These are phyloP conservation scores for Auxenochlorella pyrenoidosa DNA, from an alignment of 139 green algal genomes.

Conservation along the genomic window DNA sequence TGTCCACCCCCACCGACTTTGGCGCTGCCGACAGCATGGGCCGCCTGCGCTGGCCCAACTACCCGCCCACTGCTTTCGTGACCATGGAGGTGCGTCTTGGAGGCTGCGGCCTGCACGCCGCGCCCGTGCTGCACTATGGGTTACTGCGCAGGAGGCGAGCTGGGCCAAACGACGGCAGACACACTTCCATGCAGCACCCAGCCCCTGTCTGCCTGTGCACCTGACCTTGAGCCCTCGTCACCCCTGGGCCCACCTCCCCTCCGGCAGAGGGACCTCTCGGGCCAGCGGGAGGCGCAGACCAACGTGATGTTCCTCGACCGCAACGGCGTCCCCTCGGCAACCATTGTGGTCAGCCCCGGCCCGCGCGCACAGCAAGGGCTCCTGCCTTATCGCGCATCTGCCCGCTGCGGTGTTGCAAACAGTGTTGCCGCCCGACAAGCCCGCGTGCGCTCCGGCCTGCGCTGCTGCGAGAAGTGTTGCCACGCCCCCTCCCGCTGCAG, in stretches of 20 bases:
- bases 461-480: background rate
- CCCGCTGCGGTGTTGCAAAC: too few species aligned
- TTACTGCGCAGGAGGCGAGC: too few species aligned
- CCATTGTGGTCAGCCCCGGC: background rate
- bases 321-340: background rate
- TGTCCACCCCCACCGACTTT: conserved; percentile 11
- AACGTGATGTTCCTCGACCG: background rate
- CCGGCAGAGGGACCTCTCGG: background rate
- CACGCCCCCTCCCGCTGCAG: background rate
- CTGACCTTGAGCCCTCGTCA: too few species aligned
- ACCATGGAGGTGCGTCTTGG: background rate
- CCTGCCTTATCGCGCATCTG: too few species aligned
- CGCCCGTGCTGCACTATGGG: too few species aligned
- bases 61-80: conserved; percentile 17
- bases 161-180: too few species aligned
- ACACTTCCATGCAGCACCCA: background rate
- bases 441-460: too few species aligned
- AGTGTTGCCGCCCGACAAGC: too few species aligned
- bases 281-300: background rate
- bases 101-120: too few species aligned
- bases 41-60: background rate
- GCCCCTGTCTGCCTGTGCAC: background rate
- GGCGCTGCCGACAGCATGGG: background rate
- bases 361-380: too few species aligned
- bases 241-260: too few species aligned